These are phyloP conservation scores for Thraustotheca clavata DNA, from an alignment of 352 stramenopile genomes.

Conservation along the genomic window DNA sequence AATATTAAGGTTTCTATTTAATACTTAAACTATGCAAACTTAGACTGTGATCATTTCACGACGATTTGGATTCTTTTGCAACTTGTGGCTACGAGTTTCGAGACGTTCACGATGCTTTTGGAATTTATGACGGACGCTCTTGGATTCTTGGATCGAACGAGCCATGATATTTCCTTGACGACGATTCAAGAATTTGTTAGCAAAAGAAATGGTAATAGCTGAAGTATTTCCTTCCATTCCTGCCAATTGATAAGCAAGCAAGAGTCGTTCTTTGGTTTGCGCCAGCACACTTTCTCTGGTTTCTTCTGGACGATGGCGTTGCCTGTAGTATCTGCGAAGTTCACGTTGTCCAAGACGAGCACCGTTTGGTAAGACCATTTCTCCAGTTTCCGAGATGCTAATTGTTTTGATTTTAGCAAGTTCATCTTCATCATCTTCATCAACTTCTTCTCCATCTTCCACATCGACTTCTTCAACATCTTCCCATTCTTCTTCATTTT, in stretches of 20 bases:
- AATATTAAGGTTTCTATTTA: conserved; percentile 14
- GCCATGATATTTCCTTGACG: conserved; percentile 76
- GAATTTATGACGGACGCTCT: conserved; percentile 60
- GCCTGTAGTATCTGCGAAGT: conserved; percentile 86
- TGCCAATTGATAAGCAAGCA: conserved; percentile 65
- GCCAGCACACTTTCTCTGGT: conserved; percentile 62
- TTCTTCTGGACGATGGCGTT: conserved; percentile 78
- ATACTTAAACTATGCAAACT: conserved; percentile 18
- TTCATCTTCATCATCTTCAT: conserved; percentile 42
- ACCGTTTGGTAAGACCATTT: conserved; percentile 81
- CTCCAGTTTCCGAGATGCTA: conserved; percentile 79
- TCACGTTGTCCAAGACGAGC: conserved; percentile 80
- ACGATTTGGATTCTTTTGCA: conserved; percentile 79
- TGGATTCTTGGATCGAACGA: conserved; percentile 61
- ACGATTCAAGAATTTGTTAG: conserved; percentile 72
- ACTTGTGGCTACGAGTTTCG: conserved; percentile 75
- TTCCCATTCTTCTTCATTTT: conserved; percentile 27
- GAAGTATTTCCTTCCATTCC: conserved; percentile 49
- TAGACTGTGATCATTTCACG: conserved; percentile 70
- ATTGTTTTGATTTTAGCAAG: conserved; percentile 44
- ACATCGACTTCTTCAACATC: conserved; percentile 66
- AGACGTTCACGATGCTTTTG: conserved; percentile 73
- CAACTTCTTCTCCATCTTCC: conserved; percentile 31
- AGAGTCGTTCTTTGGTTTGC: conserved; percentile 63
- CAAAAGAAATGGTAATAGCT: conserved; percentile 65